These are phyloP conservation scores for Aphelidium insulamus DNA, from an alignment of 371 early-diverging fungal genomes.

Conservation along the genomic window DNA sequence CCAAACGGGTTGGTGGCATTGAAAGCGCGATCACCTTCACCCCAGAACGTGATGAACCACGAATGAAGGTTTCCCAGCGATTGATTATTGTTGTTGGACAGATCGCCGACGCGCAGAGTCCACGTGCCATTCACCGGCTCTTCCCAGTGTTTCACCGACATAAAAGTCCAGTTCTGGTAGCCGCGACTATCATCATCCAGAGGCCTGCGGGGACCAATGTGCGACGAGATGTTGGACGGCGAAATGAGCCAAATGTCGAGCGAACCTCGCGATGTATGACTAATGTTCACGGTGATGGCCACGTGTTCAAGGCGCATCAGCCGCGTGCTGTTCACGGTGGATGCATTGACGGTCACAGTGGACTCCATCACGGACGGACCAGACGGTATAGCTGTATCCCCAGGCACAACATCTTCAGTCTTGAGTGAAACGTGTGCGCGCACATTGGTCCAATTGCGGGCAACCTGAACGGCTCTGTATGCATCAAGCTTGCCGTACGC, in stretches of 20 bases:
- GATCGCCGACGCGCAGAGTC: constrained; percentile 43
- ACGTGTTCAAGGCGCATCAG: constrained; percentile 55
- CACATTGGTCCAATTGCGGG: constrained; percentile 36
- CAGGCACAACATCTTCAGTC: too few species aligned
- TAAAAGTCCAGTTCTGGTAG: constrained; percentile 78
- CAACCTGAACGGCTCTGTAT: constrained; percentile 48
- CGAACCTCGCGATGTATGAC: constrained; percentile 58
- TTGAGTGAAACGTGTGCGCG: constrained; percentile 32
- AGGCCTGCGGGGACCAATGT: constrained; percentile 37
- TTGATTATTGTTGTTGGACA: constrained; percentile 14
- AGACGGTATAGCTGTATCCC: too few species aligned
- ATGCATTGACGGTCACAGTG: constrained; percentile 15
- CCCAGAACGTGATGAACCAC: constrained; percentile 43
- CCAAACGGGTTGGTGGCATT: background rate
- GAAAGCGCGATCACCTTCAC: constrained; percentile 20
- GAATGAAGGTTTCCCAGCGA: constrained; percentile 20
- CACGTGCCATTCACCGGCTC: constrained; percentile 62
- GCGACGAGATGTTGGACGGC: constrained; percentile 37
- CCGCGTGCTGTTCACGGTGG: constrained; percentile 16
- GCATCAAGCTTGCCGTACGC: constrained; percentile 85
- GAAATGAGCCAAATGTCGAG: constrained; percentile 46
- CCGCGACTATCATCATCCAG: constrained; percentile 44
- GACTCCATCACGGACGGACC: too few species aligned
- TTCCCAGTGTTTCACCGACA: constrained; percentile 90
- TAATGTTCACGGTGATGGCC: constrained; percentile 56